Base-by-base conservation (phyloP, 139 green algal species). In the Tetradesmus obliquus region DNA sequence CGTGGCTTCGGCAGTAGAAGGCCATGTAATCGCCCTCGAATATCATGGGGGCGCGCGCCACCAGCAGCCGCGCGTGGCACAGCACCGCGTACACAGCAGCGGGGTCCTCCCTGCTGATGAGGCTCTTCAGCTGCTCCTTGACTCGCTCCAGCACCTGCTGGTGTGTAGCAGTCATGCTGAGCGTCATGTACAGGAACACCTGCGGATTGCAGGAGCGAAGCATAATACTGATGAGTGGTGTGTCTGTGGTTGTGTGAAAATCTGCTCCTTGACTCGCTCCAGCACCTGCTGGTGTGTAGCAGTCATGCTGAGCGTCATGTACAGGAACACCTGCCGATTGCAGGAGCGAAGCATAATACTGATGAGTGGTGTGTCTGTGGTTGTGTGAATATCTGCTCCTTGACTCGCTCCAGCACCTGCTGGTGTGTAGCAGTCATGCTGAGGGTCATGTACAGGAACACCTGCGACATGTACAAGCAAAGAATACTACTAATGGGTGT, bases 101-200 rank as follows among this genome's bases (percentile, higher is more conserved):
- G 1, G 94, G 94, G 74, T 98, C 94, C 32, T 97, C 95, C 1
- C 96, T 90, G 19, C 91, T 93, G 7, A 98, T 93, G 20, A 99
- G 95, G 15, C 97, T 99, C 87, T 98, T 95, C 69, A 99, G 91
- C 2, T 97, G 98, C 69, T 98, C 96, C 80, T 97, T 98, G 79
- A 99, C 94, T 19, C 97, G 96, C 94, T 99, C 98, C 86, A 99
- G 95, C 12, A 99, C 98, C 96, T 99, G 97, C 92, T 97, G 95
- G 91, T 99, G 97, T 54, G 97, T 97, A 24, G 96, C 95, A 1
- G 95, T 92, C 94, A 99, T 98, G 93, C 92, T 92, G 7, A 99
- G 93, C 0, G 98, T 99, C 93, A 98, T 94, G 92, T 98, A 96
- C 74, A 99, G 95, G 93, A 99, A 99, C 13, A 99, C 94, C 84